Evolutionary conservation across 139 green algal genomes (phyloP), one percentile per base, ranked within the genome.

Genomic region (Picochlorum costavermella): DNA sequence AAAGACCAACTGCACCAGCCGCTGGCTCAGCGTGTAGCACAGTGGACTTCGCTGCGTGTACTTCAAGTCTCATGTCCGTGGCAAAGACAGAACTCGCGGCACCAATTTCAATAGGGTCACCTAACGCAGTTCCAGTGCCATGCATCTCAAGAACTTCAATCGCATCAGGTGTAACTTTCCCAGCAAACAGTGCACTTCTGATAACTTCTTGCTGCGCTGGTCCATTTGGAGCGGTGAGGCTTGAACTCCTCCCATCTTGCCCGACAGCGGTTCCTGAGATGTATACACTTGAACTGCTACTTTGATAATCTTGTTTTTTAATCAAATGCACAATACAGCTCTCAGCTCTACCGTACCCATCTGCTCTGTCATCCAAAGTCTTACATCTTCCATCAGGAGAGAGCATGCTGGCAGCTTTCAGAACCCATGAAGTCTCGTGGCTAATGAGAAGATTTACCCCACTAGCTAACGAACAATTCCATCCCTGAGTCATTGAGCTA

Each of bases 41-140:
- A 3, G 62, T 55, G 14, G 78, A 83, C 69, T 96, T 96, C 64
- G 81, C 82, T 23, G 85, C 11, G 57, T 64, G 65, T 0, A 82
- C 80, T 28, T 46, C n/a, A 12, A 44, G 13, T 8, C 6, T 11
- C 4, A 11, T 23, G 26, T 10, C 25, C n/a, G 48, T 46, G 31
- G 65, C 50, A 43, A 76, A 64, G 43, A 79, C 65, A 17, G 65
- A 62, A 60, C 59, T 59, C 11, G 72, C 68, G 5, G 86, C 89
- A 10, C 89, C 86, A 0, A 92, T 62, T 73, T 95, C 88, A 30
- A 95, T 95, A 30, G 88, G 86, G 58, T 96, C 89, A 9, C 90
- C 84, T 20, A 95, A 77, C 2, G 78, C 55, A 2, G 88, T 94
- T 23, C 88, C 88, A n/a, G 85, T 88, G 40, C 84, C 84, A 40